Evolutionary conservation across 768 basidiomycete genomes (phyloP).

Genomic region (Saitozyma sp.): DNA sequence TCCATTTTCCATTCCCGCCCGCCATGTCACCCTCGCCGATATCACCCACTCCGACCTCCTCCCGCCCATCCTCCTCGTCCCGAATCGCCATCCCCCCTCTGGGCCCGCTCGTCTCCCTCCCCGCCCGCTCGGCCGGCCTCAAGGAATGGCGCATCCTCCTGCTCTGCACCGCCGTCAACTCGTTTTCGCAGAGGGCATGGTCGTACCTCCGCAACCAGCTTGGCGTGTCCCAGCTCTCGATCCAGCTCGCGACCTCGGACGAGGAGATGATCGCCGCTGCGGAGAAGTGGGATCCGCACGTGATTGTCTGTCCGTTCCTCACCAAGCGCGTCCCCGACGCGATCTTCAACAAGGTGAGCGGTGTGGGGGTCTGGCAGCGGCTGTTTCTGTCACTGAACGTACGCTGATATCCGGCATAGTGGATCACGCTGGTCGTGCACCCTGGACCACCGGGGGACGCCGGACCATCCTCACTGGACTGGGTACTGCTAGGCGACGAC

Average conservation of each 20-base stretch:
- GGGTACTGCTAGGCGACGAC: constrained; percentile 42
- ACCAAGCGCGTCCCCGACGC: constrained; percentile 38
- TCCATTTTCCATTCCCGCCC: no score
- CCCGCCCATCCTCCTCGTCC: constrained; percentile 1
- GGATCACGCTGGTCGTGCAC: constrained; percentile 44
- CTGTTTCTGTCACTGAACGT: not conserved
- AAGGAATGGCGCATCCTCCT: constrained; percentile 30
- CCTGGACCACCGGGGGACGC: constrained; percentile 48
- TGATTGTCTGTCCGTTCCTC: constrained; percentile 44
- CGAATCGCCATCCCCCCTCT: constrained; percentile 15
- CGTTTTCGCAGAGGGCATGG: constrained; percentile 36
- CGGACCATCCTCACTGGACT: constrained; percentile 47
- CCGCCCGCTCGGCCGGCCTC: constrained; percentile 11
- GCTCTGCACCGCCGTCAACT: constrained; percentile 41
- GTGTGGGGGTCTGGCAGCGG: not conserved
- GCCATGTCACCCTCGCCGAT: no score
- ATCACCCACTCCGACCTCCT: not conserved
- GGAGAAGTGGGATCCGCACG: constrained; percentile 28
- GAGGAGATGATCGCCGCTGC: constrained; percentile 33
- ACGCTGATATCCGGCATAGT: constrained; percentile 11
- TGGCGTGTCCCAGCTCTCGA: constrained; percentile 28
- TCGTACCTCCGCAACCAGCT: constrained; percentile 28
- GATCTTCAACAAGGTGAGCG: constrained; percentile 36
- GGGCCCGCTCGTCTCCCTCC: constrained; percentile 23
- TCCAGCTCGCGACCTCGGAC: constrained; percentile 38